phyloP scores from a whole-genome alignment of 345 rosid species.

The Punica granatum region DNA sequence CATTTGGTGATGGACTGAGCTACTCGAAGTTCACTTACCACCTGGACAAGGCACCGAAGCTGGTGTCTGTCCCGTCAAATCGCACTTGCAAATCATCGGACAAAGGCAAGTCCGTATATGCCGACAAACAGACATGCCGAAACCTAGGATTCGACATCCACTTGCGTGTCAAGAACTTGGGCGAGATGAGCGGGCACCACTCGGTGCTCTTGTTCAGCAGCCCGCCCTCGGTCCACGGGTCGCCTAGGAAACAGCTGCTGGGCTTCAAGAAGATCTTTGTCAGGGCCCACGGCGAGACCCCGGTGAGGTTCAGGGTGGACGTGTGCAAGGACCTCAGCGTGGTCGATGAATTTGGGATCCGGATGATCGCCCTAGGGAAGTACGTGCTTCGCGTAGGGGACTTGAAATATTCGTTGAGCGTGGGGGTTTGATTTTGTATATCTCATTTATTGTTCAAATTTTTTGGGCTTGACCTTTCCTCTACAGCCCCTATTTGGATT shows the following conservation, averaged over 20 bases:
- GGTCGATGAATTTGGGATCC: constrained; percentile 54
- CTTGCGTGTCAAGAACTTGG: constrained; percentile 44
- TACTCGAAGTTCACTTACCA: constrained; percentile 39
- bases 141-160: constrained; percentile 41
- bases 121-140: constrained; percentile 32
- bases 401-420: constrained; percentile 46
- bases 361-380: constrained; percentile 53
- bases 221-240: constrained; percentile 60
- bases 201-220: constrained; percentile 63
- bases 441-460: not conserved
- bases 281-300: constrained; percentile 18
- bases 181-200: constrained; percentile 46
- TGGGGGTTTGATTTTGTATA: constrained; percentile 33
- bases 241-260: constrained; percentile 64
- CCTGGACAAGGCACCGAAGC: constrained; percentile 47
- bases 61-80: constrained; percentile 31
- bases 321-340: constrained; percentile 77
- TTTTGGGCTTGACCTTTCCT: not conserved
- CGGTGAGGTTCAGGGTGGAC: constrained; percentile 50
- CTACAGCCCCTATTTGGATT: too few relatives aligned
- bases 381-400: constrained; percentile 70
- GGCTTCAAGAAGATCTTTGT: constrained; percentile 61
- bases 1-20: constrained; percentile 89
- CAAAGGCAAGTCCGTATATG: constrained; percentile 47
- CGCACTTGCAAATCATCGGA: constrained; percentile 50